Evolutionary conservation across 306 rosid genomes (phyloP), one percentile per base, ranked within the genome.

Genomic region (Mimosa pudica): DNA sequence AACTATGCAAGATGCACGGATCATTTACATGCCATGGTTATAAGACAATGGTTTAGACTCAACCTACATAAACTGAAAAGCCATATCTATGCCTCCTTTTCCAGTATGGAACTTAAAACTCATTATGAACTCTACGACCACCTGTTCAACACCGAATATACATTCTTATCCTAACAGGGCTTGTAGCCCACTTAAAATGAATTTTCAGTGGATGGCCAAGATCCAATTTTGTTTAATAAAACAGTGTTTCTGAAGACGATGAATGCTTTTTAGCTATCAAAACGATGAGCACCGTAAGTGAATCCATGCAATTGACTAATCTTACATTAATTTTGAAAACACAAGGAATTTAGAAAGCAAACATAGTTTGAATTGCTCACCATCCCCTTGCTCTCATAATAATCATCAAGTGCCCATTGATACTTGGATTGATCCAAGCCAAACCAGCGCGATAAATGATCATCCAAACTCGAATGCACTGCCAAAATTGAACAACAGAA

Each of bases 381-480:
- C 90, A 73, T 20, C 78, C 90, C 95, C 86, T 91, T 91, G 86
- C 79, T 89, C 84, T 91, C 92, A 44, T 84, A 89, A 70, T 87
- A 91, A 70, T 91, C 93, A 80, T 91, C 91, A 32, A 91, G 82
- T 13, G 96, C 96, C 96, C 96, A 91, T 73, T 91, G 96, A 75
- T 91, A 91, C 82, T 91, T 91, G 8, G 93, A 91, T 77, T 91
- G 96, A 79, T 91, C 86, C 69, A 91, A 72, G 54, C 96, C 96
- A 79, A 91, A 89, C 96, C 93, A 89, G 44, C 91, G 91, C 12
- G 91, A 91, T 85, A 91, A 84, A 82, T 89, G 91, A 57, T 87
- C 93, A 76, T 91, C 93, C 88, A 91, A 85, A 82, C 88, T 91
- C 36, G 93, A 91, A 79, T 91, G 93, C 8, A 83, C 96, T 91